Evolutionary conservation across 371 early-diverging fungal species (phyloP), one percentile per base, ranked within the genome.

Genomic region (Mortierella sp.): DNA sequence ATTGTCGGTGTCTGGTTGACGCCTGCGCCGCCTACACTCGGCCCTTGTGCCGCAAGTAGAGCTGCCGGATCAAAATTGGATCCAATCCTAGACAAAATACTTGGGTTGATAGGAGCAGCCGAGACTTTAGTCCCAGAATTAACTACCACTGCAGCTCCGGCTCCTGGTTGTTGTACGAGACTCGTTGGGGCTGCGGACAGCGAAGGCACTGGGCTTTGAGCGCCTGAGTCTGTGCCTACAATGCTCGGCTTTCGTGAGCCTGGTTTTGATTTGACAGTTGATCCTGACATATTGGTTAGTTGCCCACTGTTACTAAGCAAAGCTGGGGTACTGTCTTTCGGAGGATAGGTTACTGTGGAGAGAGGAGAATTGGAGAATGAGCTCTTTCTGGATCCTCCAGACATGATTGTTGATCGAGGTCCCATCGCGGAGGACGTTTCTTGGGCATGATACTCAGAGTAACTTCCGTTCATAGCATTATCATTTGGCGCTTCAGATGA

Each of bases 31-130:
- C 56, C 26, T 55, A 22, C 34, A 3, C 56, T 56, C 5, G 78
- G 31, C 13, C 70, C 60, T 3, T 67, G 59, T 4, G 69, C 62
- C 2, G 78, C 78, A 19, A 79, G 70, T 22, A 79, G 34, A 7
- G 67, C 70, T 31, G 74, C 69, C 17, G 79, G 63, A 31, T 79
- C 79, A 53, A 79, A 79, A 45, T 79, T 79, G 9, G 79, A 79
- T 54, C 79, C 79, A 26, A 79, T 79, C 74, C 79, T 65, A 2
- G 79, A 79, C n/a, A 79, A 32, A 28, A 79, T 70, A n/a, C 64
- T 79, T 26, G 66, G 73, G 42, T 70, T 72, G 43, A 79, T 79
- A 2, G 70, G 68, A 1, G 68, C 64, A 3, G 62, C 34, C 8
- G 51, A 51, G 23, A 31, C 19, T 15, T 53, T 47, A 29, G 58